Evolutionary conservation across 352 stramenopile genomes (phyloP).

Genomic region (Pythium biforme): DNA sequence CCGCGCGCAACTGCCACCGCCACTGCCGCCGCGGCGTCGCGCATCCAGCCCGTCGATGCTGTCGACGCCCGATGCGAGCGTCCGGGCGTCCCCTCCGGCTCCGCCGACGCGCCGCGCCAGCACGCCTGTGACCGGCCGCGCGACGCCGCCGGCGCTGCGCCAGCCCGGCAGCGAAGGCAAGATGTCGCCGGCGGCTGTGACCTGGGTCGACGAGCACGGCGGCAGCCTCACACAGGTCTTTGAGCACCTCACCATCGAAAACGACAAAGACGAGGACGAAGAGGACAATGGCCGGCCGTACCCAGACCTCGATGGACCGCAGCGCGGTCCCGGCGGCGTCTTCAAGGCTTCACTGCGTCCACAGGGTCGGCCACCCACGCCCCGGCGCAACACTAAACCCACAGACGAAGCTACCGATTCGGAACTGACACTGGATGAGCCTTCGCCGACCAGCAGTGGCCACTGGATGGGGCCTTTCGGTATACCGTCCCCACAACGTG

Average conservation of each 20-base stretch:
- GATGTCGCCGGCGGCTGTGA: constrained; percentile 64
- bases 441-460: neutral
- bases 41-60: constrained; percentile 14
- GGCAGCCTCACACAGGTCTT: constrained; percentile 79
- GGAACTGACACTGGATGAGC: neutral
- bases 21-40: constrained; percentile 6
- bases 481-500: constrained; percentile 15
- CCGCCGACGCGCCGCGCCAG: constrained; percentile 9
- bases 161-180: constrained; percentile 30
- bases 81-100: neutral
- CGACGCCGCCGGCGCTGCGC: constrained; percentile 27
- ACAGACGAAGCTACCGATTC: neutral
- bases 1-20: neutral
- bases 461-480: constrained; percentile 24
- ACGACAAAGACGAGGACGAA: constrained; percentile 34
- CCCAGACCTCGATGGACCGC: constrained; percentile 22
- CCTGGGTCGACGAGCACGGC: constrained; percentile 82
- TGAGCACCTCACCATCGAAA: constrained; percentile 30
- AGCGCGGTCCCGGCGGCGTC: neutral
- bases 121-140: constrained; percentile 16
- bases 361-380: constrained; percentile 11
- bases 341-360: neutral
- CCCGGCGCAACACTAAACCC: neutral
- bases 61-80: neutral
- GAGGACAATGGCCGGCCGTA: constrained; percentile 2